Evolutionary conservation across 495 filamentous ascomycete species (phyloP), one percentile per base, ranked within the genome.

Genomic region (Lasiosphaeria ovina): DNA sequence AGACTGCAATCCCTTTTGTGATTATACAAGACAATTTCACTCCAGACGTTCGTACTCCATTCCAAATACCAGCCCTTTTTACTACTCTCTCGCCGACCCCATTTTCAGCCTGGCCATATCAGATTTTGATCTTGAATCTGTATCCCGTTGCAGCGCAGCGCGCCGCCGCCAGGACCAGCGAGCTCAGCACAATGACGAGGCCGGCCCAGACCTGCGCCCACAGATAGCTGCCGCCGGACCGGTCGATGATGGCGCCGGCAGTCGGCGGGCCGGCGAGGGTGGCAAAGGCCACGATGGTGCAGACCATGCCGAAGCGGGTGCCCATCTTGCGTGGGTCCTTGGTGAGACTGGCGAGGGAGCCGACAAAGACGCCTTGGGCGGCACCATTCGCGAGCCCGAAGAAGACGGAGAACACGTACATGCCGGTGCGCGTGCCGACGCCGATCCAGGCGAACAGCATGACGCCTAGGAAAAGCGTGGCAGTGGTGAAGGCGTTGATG

Each of bases 191-290:
- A 34, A 76, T 70, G 5, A 76, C 69, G 35, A 58, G 35, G 1
- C 75, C 76, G 0, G 75, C 76, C 75, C 76, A 80, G 12, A 79
- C 57, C 61, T 78, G 73, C 10, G 74, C 76, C 64, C 69, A 77
- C 24, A 70, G 44, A 56, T 74, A 79, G 11, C 51, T 33, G 0
- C 75, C 77, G 4, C 61, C 65, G 3, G 64, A 69, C 38, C 47
- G 57, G 51, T 78, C 74, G 33, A 79, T 77, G 40, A 78, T 78
- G 6, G 76, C 76, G 4, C 77, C 75, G 0, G 77, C 76, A 1
- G 69, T 75, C 1, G 76, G 76, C 24, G 77, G 76, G 0, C 77
- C 77, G 1, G 76, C 76, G 16, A 78, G 66, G 16, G 74, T 73
- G 4, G 75, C 74, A 53, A 77, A 75, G 6, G 67, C 72, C 4